Base-by-base conservation (phyloP, 805 yeast species). In the Candida palmyrensis region DNA sequence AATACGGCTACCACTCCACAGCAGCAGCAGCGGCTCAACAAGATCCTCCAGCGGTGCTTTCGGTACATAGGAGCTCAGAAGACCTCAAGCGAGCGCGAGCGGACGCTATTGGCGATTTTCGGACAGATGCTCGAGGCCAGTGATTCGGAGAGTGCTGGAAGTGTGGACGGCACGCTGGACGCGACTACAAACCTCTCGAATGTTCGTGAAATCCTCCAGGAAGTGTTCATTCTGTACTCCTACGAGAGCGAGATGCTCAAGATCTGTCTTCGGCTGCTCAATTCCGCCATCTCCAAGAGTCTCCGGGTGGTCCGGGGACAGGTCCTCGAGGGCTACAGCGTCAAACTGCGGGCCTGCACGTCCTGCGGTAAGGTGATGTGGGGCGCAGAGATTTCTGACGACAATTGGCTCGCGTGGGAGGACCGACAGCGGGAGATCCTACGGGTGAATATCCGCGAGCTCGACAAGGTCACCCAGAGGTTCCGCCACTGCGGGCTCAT, bases 331-430 rank as follows among this genome's bases (percentile, higher is more conserved):
- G 97, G 96, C 0, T 82, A 94, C 87, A 29, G 43, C 6, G 47
- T 64, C 3, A 50, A 38, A n/a, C 43, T 67, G 1, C 59, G 57
- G 18, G 75, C 69, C 30, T 89, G 97, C 53, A 82, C 82, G 22
- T 73, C 81, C 0, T 89, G 97, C 55, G 89, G 86, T 1, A 77
- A 77, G 40, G 61, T 62, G 14, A 59, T 88, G 21, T 80, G 88
- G 78, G 96, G 96, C 0, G 53, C 73, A 2, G 75, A 76, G 2
- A 50, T 82, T 2, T 60, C 68, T 16, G 59, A 74, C 2, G 64
- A 58, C 6, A 64, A 71, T 25, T 72, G 73, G 33, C 65, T 67
- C 27, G 62, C 71, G 3, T 82, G 89, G 89, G 82, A 76, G 45
- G 62, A 65, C 18, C 45, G 57, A 7, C 53, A 59, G 35, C 40